Percentiles rank a stretch among this genome's conserved stretches.
phyloP scores from a whole-genome alignment of 129 eudicot species.

The Daucus carota region DNA sequence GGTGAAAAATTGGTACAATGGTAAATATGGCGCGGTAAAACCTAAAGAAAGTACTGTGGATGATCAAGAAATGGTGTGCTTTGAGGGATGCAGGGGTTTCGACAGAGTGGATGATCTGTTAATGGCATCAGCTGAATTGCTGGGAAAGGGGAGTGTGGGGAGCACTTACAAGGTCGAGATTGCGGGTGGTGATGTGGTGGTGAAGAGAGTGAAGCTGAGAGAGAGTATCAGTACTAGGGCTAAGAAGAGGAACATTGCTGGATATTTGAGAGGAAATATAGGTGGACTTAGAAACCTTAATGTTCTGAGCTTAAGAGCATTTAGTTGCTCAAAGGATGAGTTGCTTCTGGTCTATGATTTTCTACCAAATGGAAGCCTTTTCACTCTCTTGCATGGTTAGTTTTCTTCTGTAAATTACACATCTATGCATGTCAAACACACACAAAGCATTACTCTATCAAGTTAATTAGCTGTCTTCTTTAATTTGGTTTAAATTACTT shows the following conservation, averaged over 20 bases:
- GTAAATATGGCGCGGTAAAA: background rate
- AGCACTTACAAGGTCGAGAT: constrained; percentile 53
- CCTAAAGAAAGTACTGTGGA: background rate
- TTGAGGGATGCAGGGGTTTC: constrained; percentile 30
- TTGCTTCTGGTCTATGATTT: constrained; percentile 48
- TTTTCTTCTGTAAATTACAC: background rate
- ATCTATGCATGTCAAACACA: background rate
- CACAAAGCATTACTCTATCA: too few species aligned
- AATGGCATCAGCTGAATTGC: constrained; percentile 59
- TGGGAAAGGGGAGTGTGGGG: constrained; percentile 61
- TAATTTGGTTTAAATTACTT: too few species aligned
- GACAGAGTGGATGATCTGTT: constrained; percentile 46
- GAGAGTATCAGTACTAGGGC: constrained; percentile 27
- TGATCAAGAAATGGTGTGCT: constrained; percentile 19
- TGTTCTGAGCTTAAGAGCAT: constrained; percentile 48
- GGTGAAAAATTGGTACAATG: background rate
- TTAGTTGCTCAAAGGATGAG: constrained; percentile 41
- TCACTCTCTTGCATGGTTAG: constrained; percentile 56
- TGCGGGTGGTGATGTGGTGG: constrained; percentile 47
- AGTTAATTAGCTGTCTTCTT: too few species aligned
- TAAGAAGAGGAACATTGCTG: constrained; percentile 38
- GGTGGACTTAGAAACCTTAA: constrained; percentile 41
- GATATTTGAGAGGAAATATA: constrained; percentile 24
- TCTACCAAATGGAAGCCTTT: constrained; percentile 49
- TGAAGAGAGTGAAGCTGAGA: constrained; percentile 33